These are phyloP conservation scores for Acaromyces ingoldii DNA, from an alignment of 1,284 basidiomycete genomes.

Conservation along the genomic window DNA sequence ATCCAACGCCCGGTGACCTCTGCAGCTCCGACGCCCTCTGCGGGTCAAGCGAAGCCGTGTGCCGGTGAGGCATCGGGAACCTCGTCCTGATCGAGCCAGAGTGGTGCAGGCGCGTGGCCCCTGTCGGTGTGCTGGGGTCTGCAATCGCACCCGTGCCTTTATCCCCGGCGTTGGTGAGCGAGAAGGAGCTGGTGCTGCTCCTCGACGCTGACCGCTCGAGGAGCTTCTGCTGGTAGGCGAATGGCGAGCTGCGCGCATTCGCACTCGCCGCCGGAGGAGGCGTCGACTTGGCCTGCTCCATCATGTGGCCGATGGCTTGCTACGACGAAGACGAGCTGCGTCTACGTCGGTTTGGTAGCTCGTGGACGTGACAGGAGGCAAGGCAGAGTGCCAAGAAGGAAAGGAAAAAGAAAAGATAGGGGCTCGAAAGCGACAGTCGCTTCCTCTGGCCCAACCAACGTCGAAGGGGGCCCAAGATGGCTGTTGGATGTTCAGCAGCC, in stretches of 20 bases:
- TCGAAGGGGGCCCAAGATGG: no score
- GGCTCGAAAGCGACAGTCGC: not conserved
- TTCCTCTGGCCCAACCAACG: no score
- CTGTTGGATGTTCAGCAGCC: no score
- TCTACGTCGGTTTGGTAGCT: not conserved
- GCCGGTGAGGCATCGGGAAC: conserved; percentile 38
- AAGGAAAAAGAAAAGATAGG: not conserved
- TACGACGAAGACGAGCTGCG: not conserved
- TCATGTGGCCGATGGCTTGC: not conserved
- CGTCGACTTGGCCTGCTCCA: conserved; percentile 3
- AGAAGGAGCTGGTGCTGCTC: conserved; percentile 25
- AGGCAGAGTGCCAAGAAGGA: not conserved
- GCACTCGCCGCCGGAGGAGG: conserved; percentile 25
- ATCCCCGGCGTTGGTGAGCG: conserved; percentile 15
- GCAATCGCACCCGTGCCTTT: not conserved
- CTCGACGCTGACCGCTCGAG: conserved; percentile 38
- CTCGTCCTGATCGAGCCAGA: conserved; percentile 28
- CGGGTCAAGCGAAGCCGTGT: conserved; percentile 37
- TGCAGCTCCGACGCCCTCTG: conserved; percentile 22
- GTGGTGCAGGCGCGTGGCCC: conserved; percentile 18
- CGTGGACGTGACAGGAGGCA: not conserved
- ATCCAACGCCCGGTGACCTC: conserved; percentile 11
- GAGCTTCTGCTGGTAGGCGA: conserved; percentile 43
- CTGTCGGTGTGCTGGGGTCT: not conserved
- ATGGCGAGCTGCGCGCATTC: conserved; percentile 30